phyloP scores from a whole-genome alignment of 2,329 filamentous ascomycete genomes.

The Xylariaceae sp. region DNA sequence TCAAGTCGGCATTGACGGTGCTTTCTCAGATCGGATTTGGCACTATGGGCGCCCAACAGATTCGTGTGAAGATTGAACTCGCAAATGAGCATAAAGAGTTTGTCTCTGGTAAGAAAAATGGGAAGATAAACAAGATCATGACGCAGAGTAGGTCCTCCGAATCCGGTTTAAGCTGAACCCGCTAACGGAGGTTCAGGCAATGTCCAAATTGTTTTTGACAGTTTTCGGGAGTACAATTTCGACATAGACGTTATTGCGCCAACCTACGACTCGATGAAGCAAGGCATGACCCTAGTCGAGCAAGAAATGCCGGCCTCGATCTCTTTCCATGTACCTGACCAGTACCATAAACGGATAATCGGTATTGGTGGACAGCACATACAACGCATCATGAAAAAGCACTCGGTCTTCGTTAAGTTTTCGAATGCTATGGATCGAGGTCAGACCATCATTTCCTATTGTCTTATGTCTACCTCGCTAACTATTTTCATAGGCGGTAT shows the following conservation, averaged over 20 bases:
- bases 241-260: constrained; percentile 95
- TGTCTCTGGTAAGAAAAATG: constrained; percentile 98
- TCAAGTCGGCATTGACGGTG: constrained; percentile 91
- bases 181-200: constrained; percentile 54
- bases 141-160: constrained; percentile 67
- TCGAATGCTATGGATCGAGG: constrained; percentile 98
- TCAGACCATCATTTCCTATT: constrained; percentile 21
- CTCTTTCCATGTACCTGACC: constrained; percentile 97
- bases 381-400: constrained; percentile 99
- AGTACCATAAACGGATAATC: constrained; percentile 99
- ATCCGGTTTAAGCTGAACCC: constrained; percentile 13
- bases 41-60: constrained; percentile 68
- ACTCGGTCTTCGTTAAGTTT: constrained; percentile 99
- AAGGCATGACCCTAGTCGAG: constrained; percentile 86
- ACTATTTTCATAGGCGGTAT: constrained; percentile 53
- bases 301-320: constrained; percentile 99
- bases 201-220: constrained; percentile 98
- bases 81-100: constrained; percentile 99
- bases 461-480: not conserved
- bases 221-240: constrained; percentile 99
- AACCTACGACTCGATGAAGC: constrained; percentile 90
- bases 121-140: constrained; percentile 99
- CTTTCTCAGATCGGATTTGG: constrained; percentile 90
- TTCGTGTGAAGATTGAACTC: constrained; percentile 96
- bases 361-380: constrained; percentile 98